Percentiles rank a stretch among this genome's conserved stretches.
Conservation (phyloP, 345 rosid genomes). For the Cardiospermum halicacabum region DNA sequence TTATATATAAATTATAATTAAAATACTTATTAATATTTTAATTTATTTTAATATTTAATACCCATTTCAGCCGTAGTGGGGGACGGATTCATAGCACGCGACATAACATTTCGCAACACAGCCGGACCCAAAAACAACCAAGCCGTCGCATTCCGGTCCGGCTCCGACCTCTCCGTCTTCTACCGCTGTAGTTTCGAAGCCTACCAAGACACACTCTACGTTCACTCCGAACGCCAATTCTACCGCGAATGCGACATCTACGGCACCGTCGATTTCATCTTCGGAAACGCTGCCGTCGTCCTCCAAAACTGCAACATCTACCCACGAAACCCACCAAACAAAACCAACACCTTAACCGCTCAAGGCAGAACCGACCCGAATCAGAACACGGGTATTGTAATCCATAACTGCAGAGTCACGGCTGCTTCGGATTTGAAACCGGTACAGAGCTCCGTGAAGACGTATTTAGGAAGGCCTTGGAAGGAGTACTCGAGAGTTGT, state of each 20-base stretch:
- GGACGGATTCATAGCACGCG: constrained; percentile 48
- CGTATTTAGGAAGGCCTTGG: constrained; percentile 52
- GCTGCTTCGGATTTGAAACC: constrained; percentile 38
- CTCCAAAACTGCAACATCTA: constrained; percentile 47
- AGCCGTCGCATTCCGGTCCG: constrained; percentile 49
- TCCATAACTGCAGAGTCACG: constrained; percentile 44
- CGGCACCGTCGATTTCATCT: constrained; percentile 59
- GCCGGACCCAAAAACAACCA: constrained; percentile 44
- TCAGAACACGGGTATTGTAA: constrained; percentile 53
- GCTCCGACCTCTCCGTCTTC: constrained; percentile 43
- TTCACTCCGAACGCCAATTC: constrained; percentile 50
- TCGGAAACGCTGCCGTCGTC: constrained; percentile 51
- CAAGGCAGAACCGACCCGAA: constrained; percentile 51
- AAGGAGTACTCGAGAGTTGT: constrained; percentile 38
- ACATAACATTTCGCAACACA: constrained; percentile 47
- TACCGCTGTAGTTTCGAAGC: constrained; percentile 52
- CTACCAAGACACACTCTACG: constrained; percentile 60
- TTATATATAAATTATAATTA: too few relatives aligned
- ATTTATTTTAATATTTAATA: neutral
- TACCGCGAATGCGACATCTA: constrained; percentile 54
- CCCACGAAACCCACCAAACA: constrained; percentile 36
- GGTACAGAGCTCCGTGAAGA: constrained; percentile 38
- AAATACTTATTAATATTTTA: too few relatives aligned
- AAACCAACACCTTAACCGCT: constrained; percentile 36
- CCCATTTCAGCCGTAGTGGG: constrained; percentile 45